Evolutionary conservation across 768 basidiomycete genomes (phyloP).

Genomic region (Terana coerulea): DNA sequence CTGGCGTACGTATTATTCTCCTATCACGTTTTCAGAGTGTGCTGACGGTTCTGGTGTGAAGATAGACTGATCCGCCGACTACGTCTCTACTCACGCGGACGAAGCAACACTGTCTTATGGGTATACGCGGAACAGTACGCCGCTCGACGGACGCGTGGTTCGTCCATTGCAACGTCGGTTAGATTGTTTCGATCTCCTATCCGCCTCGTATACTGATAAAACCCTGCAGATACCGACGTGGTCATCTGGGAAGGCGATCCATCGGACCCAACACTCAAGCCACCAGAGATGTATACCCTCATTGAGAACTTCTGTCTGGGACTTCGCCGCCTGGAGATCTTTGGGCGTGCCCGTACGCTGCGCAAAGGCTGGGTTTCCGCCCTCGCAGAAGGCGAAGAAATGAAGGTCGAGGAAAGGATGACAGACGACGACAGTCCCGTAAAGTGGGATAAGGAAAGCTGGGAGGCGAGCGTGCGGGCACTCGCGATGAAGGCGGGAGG

Average conservation of each 20-base stretch:
- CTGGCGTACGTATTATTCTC: conserved; percentile 52
- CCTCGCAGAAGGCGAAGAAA: conserved; percentile 60
- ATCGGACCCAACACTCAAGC: conserved; percentile 78
- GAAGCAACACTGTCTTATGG: conserved; percentile 96
- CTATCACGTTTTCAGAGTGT: background rate
- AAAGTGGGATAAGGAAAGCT: conserved; percentile 58
- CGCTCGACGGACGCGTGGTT: conserved; percentile 94
- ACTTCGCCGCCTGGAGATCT: conserved; percentile 85
- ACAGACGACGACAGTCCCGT: conserved; percentile 32
- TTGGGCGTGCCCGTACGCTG: conserved; percentile 64
- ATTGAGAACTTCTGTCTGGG: conserved; percentile 99
- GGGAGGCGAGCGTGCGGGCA: conserved; percentile 61
- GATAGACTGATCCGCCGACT: conserved; percentile 79
- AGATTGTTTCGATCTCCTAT: conserved; percentile 1
- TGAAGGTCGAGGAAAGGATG: conserved; percentile 31
- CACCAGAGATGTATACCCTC: conserved; percentile 93
- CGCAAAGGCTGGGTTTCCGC: conserved; percentile 94
- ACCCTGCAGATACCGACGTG: conserved; percentile 79
- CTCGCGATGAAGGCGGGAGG: conserved; percentile 43
- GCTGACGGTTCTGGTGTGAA: background rate
- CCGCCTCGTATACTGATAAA: background rate
- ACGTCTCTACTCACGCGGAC: conserved; percentile 84
- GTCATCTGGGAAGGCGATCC: conserved; percentile 95
- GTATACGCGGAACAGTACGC: conserved; percentile 94
- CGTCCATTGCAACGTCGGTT: conserved; percentile 96